These are phyloP conservation scores for Penicillium sp. DNA, from an alignment of 2,329 filamentous ascomycete genomes.

Conservation along the genomic window DNA sequence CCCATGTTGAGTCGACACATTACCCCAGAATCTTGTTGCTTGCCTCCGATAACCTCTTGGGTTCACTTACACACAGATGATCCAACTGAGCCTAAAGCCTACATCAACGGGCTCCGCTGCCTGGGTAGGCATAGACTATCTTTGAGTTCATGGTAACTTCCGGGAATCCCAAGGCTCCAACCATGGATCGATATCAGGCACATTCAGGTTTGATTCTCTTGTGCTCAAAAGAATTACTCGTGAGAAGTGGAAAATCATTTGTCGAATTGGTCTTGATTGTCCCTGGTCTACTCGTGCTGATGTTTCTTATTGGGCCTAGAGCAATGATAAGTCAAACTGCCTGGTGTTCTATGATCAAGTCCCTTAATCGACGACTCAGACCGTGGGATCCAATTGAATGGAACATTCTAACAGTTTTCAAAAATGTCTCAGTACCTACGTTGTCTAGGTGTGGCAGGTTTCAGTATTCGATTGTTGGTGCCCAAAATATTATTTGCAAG, in stretches of 20 bases:
- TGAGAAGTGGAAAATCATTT: no score
- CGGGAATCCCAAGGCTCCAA: not conserved
- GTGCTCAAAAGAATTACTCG: no score
- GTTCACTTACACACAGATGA: no score
- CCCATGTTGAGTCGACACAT: not conserved
- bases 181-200: not conserved
- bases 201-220: not conserved
- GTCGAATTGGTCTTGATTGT: no score
- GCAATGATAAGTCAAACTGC: not conserved
- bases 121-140: not conserved
- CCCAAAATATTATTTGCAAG: not conserved
- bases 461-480: not conserved
- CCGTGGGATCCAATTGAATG: not conserved
- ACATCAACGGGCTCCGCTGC: not conserved
- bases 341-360: not conserved
- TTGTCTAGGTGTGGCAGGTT: not conserved
- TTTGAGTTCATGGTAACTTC: not conserved
- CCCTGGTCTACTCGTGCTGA: no score
- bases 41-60: no score
- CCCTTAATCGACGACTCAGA: not conserved
- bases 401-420: not conserved
- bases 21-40: not conserved
- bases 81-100: not conserved
- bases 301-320: not conserved
- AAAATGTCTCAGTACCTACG: not conserved